Evolutionary conservation across 2,329 filamentous ascomycete species (phyloP), one percentile per base, ranked within the genome.

Genomic region (Chrysoporthe austroafricana): DNA sequence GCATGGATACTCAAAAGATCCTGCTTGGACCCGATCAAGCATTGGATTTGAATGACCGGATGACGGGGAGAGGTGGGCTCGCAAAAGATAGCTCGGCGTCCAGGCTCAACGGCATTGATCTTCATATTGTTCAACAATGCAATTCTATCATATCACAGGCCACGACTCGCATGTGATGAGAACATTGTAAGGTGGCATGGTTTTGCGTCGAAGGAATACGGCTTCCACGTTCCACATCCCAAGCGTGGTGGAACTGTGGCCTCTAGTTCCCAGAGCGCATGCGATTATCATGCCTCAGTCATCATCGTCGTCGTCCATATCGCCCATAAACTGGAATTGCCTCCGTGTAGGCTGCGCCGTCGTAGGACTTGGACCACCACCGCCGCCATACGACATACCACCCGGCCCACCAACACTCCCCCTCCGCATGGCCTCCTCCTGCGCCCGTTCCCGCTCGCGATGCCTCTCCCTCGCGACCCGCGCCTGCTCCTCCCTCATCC

Each of bases 251-350:
- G 7, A 14, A 54, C 13, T 43, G n/a, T 60, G n/a, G 1, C 11
- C 21, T 3, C 39, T n/a, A 14, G 21, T 21, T 44, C 42, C 36
- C 9, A 59, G 14, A 43, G 18, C 21, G 13, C 57, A 26, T 26
- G 26, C 26, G 26, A 26, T 26, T 26, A 26, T 2, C 16, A 46
- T 21, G 3, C 5, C 34, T 68, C 63, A 70, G 32, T 70, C 68
- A 36, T 84, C 83, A 26, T 85, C 83, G 58, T 85, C 82, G 64
- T 85, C 78, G 67, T 86, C 83, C 70, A 85, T 82, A 72, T 84
- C 74, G 13, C 80, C 83, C 64, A 83, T 83, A 66, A 86, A 86
- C 77, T 86, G 84, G 70, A 86, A 86, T 76, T 86, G 84, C 74
- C 82, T 84, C 75, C 81, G 82, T 74, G 81, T 80, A 74, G 4